Evolutionary conservation across 1,284 basidiomycete genomes (phyloP), one percentile per base, ranked within the genome.

Genomic region (Somion occarium): DNA sequence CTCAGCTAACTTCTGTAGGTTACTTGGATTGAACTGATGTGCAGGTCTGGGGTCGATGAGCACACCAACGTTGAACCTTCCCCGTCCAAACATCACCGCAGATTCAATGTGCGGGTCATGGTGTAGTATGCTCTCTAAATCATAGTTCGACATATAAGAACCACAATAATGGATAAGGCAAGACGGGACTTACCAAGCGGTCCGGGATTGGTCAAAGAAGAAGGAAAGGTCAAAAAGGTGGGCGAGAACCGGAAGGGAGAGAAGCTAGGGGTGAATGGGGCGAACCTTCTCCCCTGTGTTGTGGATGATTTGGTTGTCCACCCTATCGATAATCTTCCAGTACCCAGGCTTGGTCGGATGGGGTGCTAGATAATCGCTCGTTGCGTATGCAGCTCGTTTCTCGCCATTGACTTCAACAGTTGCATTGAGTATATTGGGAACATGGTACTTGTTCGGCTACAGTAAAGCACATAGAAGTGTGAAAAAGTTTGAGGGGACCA

Each of bases 231-330:
- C 9, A 44, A 25, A 3, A n/a, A 3, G 22, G 25, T 27, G 3
- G 19, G 24, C 24, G 27, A 22, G 24, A 15, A 3, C 39, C 26
- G 12, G 19, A 20, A 47, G 22, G 22, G 37, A 25, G 26, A n/a
- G n/a, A n/a, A n/a, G n/a, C n/a, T n/a, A n/a, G n/a, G n/a, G n/a
- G n/a, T n/a, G n/a, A n/a, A 45, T 12, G 9, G 34, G 11, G 23
- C 48, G 13, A 11, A 72, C 73, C 67, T 75, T 75, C 54, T 76
- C 73, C 13, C 74, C 74, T 13, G 68, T 73, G 7, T 60, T 64
- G 49, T 72, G 71, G 47, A 75, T 71, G 22, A 77, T 73, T 53
- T 78, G 76, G 52, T 79, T 76, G 53, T 79, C 76, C 2, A 62
- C 58, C 3, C 78, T 67, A 2, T 77, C 77, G 34, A 66, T 64